Percentiles rank a stretch among this genome's conserved stretches.
phyloP scores from a whole-genome alignment of 2,329 filamentous ascomycete species.

The Plenodomus biglobosus region DNA sequence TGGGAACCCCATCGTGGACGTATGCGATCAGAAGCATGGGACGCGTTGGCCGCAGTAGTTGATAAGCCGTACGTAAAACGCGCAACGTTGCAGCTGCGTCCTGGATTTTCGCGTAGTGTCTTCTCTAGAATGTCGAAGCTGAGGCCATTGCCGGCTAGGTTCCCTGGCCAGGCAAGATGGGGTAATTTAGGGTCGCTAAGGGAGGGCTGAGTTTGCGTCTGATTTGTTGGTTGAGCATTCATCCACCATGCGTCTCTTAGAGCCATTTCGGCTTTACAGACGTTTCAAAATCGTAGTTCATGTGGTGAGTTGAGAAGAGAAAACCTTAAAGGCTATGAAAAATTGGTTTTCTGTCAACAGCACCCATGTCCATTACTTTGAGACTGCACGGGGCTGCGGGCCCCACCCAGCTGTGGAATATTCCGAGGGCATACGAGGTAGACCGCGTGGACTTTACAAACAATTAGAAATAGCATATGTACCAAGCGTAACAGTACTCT shows the following conservation, averaged over 20 bases:
- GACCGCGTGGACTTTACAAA: too few relatives aligned
- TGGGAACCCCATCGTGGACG: neutral
- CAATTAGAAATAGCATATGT: too few relatives aligned
- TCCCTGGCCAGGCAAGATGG: slow-evolving; percentile 3
- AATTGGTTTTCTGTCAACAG: too few relatives aligned
- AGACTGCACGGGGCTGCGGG: too few relatives aligned
- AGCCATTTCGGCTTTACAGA: neutral
- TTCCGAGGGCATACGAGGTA: too few relatives aligned
- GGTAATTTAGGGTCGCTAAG: neutral
- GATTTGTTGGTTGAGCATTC: neutral
- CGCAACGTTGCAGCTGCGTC: slow-evolving; percentile 1
- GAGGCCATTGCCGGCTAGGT: neutral
- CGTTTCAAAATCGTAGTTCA: too few relatives aligned
- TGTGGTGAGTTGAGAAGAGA: too few relatives aligned
- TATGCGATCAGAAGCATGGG: neutral
- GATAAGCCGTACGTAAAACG: neutral
- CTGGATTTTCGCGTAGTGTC: neutral
- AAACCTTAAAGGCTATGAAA: too few relatives aligned
- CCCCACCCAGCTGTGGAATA: too few relatives aligned
- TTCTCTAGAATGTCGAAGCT: slow-evolving; percentile 1
- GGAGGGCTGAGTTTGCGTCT: neutral
- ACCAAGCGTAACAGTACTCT: too few relatives aligned
- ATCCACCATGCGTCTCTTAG: slow-evolving; percentile 9
- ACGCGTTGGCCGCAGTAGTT: neutral
- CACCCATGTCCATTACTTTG: too few relatives aligned